These are phyloP conservation scores for Talaromyces adpressus DNA, from an alignment of 495 filamentous ascomycete species.

Conservation along the genomic window DNA sequence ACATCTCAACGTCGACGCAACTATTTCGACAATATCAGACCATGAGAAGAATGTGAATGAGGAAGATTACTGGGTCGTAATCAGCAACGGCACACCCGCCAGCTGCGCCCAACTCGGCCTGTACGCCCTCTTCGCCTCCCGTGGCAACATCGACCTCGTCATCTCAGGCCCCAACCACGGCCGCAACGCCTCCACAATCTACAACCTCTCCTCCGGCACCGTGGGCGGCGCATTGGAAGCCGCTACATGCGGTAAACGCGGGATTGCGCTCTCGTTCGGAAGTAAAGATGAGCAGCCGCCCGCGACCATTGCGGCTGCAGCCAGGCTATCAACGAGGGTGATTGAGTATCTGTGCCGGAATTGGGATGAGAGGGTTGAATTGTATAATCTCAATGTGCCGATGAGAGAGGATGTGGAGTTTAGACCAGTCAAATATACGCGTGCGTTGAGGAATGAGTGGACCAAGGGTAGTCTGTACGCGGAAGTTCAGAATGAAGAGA, in stretches of 20 bases:
- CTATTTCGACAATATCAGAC: constrained; percentile 21
- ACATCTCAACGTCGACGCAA: background rate
- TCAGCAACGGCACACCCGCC: constrained; percentile 76
- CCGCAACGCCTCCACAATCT: constrained; percentile 86
- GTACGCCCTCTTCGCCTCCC: constrained; percentile 75
- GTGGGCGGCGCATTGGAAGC: constrained; percentile 90
- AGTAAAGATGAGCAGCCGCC: constrained; percentile 65
- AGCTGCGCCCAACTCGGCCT: constrained; percentile 84
- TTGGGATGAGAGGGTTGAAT: constrained; percentile 72
- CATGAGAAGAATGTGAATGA: constrained; percentile 2
- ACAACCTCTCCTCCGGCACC: constrained; percentile 81
- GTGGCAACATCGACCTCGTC: constrained; percentile 73
- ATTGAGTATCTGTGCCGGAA: constrained; percentile 63
- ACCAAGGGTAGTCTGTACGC: constrained; percentile 70
- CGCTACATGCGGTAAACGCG: constrained; percentile 66
- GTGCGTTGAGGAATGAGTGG: constrained; percentile 86
- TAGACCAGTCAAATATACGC: constrained; percentile 64
- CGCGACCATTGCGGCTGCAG: constrained; percentile 63
- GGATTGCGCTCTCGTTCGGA: constrained; percentile 81
- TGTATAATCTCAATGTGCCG: constrained; percentile 87
- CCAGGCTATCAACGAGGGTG: constrained; percentile 57
- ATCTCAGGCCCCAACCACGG: constrained; percentile 93
- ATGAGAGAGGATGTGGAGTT: constrained; percentile 52
- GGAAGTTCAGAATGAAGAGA: constrained; percentile 30
- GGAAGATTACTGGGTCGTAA: constrained; percentile 80